Evolutionary conservation across 768 basidiomycete genomes (phyloP), one percentile per base, ranked within the genome.

Genomic region (Lentinus brumalis): DNA sequence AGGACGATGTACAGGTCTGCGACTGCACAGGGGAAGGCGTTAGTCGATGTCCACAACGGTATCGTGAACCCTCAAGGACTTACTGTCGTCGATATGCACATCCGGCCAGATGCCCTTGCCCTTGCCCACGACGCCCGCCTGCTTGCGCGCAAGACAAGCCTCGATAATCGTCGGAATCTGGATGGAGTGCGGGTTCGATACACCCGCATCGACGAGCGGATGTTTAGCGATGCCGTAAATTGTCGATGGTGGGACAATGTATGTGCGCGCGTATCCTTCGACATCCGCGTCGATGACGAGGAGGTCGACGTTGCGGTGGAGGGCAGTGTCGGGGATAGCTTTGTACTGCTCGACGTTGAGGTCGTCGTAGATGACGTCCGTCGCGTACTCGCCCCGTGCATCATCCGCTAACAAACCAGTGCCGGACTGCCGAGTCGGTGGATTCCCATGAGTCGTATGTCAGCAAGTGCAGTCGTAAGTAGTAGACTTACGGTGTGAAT

Each of bases 141-240:
- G 77, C 0, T 76, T 77, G 32, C 86, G 77, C 58, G 66, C 72
- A 39, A 86, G 62, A n/a, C 77, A 67, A 0, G 78, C 78, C 8
- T 70, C 69, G 50, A 86, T 77, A 3, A 83, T 68, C 0, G 39
- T 26, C 2, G 82, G 84, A n/a, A 88, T 78, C 57, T 82, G 82
- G 5, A 73, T 67, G 0, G 86, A 86, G 45, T 77, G 74, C 1
- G 73, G 66, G 59, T 87, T 84, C 49, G 81, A 77, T 31, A 88
- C 74, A 8, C 80, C 84, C 5, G 72, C 67, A 26, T 83, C 77
- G 29, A 81, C 79, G 26, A 88, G 44, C 80, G 73, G 45, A 81
- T 85, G 61, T 79, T 86, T 18, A 87, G 83, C 81, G 39, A 83
- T 70, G 35, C 84, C 86, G 58, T 81, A 89, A 21, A 91, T 83